These are phyloP conservation scores for Patellaria atrata DNA, from an alignment of 495 filamentous ascomycete genomes.

Conservation along the genomic window DNA sequence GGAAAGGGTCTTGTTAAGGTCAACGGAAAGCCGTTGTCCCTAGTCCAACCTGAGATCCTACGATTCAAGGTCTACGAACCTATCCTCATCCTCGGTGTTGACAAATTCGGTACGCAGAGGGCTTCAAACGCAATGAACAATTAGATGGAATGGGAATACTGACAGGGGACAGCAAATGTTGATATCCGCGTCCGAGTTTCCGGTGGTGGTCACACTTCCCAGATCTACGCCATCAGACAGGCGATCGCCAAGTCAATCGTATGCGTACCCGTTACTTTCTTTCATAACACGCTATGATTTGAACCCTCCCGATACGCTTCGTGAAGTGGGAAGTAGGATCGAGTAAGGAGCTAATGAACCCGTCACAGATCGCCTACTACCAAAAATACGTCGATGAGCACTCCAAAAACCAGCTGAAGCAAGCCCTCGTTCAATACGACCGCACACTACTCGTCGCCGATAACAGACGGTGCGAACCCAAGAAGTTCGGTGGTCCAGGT, in stretches of 20 bases:
- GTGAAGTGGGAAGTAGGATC: background rate
- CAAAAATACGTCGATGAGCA: conserved; percentile 99
- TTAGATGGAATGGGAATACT: background rate
- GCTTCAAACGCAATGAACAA: background rate
- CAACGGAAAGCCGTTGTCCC: conserved; percentile 87
- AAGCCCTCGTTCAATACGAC: conserved; percentile 86
- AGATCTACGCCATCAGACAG: conserved; percentile 97
- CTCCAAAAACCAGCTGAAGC: conserved; percentile 98
- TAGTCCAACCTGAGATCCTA: conserved; percentile 91
- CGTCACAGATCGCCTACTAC: conserved; percentile 74
- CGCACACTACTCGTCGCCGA: conserved; percentile 94
- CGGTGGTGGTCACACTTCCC: conserved; percentile 95
- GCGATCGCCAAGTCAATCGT: conserved; percentile 93
- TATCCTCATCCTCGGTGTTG: conserved; percentile 83
- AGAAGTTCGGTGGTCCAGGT: conserved; percentile 62
- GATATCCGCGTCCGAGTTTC: conserved; percentile 95
- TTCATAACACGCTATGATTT: no score
- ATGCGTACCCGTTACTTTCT: no score
- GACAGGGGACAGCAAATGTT: conserved; percentile 44
- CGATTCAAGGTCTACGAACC: conserved; percentile 99
- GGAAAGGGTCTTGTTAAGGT: conserved; percentile 95
- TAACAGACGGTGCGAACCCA: conserved; percentile 57
- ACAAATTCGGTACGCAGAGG: conserved; percentile 61
- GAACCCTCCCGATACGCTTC: background rate
- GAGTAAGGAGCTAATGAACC: no score